These are phyloP conservation scores for Ophiostoma triangulosporum DNA, from an alignment of 2,329 filamentous ascomycete genomes.

Conservation along the genomic window DNA sequence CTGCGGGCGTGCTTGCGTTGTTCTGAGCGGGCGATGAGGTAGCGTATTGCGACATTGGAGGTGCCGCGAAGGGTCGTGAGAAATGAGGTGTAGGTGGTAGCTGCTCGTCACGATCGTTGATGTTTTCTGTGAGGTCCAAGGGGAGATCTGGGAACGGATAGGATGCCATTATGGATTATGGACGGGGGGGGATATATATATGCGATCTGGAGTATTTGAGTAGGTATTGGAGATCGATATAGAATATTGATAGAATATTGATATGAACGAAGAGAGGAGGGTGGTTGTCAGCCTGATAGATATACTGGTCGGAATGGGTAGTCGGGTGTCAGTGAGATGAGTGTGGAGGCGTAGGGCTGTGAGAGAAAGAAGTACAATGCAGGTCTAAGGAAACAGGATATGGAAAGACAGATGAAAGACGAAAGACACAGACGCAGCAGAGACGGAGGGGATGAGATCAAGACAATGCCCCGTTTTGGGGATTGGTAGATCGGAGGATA, in stretches of 20 bases:
- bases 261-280: not conserved
- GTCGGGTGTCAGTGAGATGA: not conserved
- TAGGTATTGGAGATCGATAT: no score
- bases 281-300: slow-evolving; percentile 6
- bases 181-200: not conserved
- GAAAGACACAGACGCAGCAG: not conserved
- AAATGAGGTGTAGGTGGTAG: slow-evolving; percentile 18
- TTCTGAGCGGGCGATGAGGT: slow-evolving; percentile 27
- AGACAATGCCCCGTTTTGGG: slow-evolving; percentile 9
- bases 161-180: slow-evolving; percentile 19
- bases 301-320: slow-evolving; percentile 6
- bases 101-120: slow-evolving; percentile 6
- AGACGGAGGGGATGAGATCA: slow-evolving; percentile 2
- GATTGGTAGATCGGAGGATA: not conserved
- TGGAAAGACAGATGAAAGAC: not conserved
- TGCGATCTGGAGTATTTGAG: no score
- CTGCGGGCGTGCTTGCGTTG: slow-evolving; percentile 33
- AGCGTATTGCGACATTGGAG: slow-evolving; percentile 27
- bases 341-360: not conserved
- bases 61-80: slow-evolving; percentile 28
- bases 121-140: slow-evolving; percentile 15
- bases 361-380: not conserved
- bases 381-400: not conserved
- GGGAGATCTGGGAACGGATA: slow-evolving; percentile 18
- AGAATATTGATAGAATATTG: no score